Conservation (phyloP, 2,329 filamentous ascomycete genomes). For the Calonectria leucothoes region DNA sequence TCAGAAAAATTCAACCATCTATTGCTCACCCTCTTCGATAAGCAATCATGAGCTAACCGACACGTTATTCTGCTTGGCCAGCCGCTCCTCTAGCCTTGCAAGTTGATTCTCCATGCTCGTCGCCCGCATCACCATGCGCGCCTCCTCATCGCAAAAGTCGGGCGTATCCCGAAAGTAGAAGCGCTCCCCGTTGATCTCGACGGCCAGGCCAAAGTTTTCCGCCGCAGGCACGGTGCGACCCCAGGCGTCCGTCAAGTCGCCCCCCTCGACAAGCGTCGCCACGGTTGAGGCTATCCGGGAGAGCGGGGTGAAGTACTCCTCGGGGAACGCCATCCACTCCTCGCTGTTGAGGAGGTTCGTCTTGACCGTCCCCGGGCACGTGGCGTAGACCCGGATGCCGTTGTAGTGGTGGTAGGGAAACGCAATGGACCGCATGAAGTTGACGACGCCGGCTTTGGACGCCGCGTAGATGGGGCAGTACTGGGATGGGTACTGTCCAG, state of each 20-base stretch:
- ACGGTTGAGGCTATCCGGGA: conserved; percentile 44
- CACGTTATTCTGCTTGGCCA: conserved; percentile 8
- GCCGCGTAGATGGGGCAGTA: conserved; percentile 47
- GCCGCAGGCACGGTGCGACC: conserved; percentile 35
- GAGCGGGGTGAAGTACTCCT: conserved; percentile 44
- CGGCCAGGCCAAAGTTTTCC: conserved; percentile 39
- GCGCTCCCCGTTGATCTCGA: conserved; percentile 45
- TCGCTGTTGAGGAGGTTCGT: conserved; percentile 44
- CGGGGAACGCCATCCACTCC: conserved; percentile 45
- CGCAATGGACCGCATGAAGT: conserved; percentile 48
- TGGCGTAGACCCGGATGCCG: conserved; percentile 46
- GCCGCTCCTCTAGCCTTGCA: conserved; percentile 23
- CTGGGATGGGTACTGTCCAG: conserved; percentile 38
- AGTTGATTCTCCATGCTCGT: conserved; percentile 36
- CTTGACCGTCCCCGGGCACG: conserved; percentile 46
- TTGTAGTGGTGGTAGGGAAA: conserved; percentile 37
- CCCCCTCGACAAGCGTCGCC: conserved; percentile 39
- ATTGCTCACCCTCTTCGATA: neutral
- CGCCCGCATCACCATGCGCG: conserved; percentile 35
- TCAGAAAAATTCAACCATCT: neutral
- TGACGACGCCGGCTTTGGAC: conserved; percentile 47
- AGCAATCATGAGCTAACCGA: neutral
- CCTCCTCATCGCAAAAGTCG: conserved; percentile 40
- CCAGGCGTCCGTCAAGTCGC: conserved; percentile 37
- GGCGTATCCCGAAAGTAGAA: conserved; percentile 45